Evolutionary conservation across 192 early-diverging fungal species (phyloP), one percentile per base, ranked within the genome.

Genomic region (Podila horticola): DNA sequence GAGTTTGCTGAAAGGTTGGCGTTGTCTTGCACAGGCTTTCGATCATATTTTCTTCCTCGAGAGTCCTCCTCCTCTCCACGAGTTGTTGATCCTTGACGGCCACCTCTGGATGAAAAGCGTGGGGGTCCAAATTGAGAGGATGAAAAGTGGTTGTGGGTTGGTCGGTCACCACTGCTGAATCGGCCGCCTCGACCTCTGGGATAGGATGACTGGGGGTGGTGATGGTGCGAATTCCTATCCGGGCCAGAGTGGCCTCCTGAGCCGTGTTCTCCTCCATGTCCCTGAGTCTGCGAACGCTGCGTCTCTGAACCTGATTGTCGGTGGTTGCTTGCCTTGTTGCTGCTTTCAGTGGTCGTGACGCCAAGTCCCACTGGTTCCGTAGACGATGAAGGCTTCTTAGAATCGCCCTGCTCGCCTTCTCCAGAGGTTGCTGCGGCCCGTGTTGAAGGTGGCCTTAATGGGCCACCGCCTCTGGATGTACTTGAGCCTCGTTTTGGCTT

Each of bases 361-460:
- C 64, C 64, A 8, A 66, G 41, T 29, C 64, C 64, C 7, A 66
- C 49, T 19, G 50, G 22, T 29, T 10, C 64, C n/a, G 28, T 7
- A 2, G 48, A 38, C 29, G 36, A 10, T 20, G 41, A 34, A 41
- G 45, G 38, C 24, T 64, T 64, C 63, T 29, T 48, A 9, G 31
- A 17, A 30, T 30, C 49, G 49, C 49, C 48, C 26, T 55, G 20
- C 12, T 55, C 52, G 2, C n/a, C 52, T 24, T n/a, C 24, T n/a
- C n/a, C 52, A 55, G 52, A 55, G 52, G 52, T 24, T 24, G 8
- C 20, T 52, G 26, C 8, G 26, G 41, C 34, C 8, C 62, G 62
- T 45, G 62, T 64, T n/a, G 62, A 64, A n/a, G 62, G 62, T 34
- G 62, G 49, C 62, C 22, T 9, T 11, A 26, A 20, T 17, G 34